A percentile compares a stretch with the other conserved stretches of the same genome.
Evolutionary conservation across 2,329 filamentous ascomycete genomes (phyloP).

Genomic region (Fusarium sp.): DNA sequence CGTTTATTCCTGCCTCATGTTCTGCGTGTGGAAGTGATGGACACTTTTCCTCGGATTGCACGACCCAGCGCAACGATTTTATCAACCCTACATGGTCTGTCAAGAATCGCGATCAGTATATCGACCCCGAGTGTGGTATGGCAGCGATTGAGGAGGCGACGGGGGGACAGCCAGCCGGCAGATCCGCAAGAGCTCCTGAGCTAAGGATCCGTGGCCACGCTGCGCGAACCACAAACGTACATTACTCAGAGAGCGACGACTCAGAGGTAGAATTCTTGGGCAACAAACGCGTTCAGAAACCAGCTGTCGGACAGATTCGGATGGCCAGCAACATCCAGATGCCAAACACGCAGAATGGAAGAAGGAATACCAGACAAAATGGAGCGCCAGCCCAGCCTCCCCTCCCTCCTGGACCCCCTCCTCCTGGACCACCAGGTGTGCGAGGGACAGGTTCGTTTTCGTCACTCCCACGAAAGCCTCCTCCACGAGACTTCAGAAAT

Average conservation of each 20-base stretch:
- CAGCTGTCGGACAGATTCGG: slow-evolving; percentile 52
- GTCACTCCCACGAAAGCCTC: slow-evolving; percentile 50
- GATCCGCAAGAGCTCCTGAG: slow-evolving; percentile 42
- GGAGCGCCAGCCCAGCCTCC: slow-evolving; percentile 50
- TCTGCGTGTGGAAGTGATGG: slow-evolving; percentile 65
- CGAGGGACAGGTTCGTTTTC: slow-evolving; percentile 42
- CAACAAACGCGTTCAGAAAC: slow-evolving; percentile 50
- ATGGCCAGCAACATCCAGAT: slow-evolving; percentile 57
- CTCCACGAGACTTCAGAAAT: slow-evolving; percentile 46
- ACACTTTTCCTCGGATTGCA: slow-evolving; percentile 71
- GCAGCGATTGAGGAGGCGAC: slow-evolving; percentile 53
- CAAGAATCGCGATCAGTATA: slow-evolving; percentile 61
- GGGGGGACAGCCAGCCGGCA: slow-evolving; percentile 41
- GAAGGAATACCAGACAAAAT: slow-evolving; percentile 35
- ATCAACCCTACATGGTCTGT: slow-evolving; percentile 64
- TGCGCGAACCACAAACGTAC: slow-evolving; percentile 53
- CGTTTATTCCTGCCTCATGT: slow-evolving; percentile 64
- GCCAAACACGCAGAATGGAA: slow-evolving; percentile 42
- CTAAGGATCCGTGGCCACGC: slow-evolving; percentile 53
- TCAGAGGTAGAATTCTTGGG: slow-evolving; percentile 60
- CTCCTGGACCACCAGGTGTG: slow-evolving; percentile 44
- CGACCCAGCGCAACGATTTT: slow-evolving; percentile 36
- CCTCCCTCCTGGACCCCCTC: slow-evolving; percentile 55
- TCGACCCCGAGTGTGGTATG: slow-evolving; percentile 59
- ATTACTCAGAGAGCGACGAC: slow-evolving; percentile 62